Base-by-base conservation (phyloP, 2,329 filamentous ascomycete species). In the Monosporascus sp. region DNA sequence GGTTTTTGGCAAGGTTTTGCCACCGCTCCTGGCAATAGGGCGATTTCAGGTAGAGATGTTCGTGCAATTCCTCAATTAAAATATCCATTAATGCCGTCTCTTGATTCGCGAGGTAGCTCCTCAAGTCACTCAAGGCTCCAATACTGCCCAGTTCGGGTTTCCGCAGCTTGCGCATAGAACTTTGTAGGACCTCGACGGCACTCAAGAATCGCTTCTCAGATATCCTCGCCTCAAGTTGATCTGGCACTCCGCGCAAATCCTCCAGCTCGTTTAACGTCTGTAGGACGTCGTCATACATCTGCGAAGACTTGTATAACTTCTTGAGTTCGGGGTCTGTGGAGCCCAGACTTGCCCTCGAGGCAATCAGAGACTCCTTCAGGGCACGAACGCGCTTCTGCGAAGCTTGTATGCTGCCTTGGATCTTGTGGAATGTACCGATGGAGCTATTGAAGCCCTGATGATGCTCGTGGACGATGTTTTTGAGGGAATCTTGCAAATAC, bases 391-490 rank as follows among this genome's bases (percentile, higher is more conserved):
- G 85, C 64, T 86, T 86, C 71, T 99, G 94, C 17, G 91, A 96
- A 49, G 84, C 79, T 64, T 93, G 89, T 60, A 99, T 94, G 72
- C 91, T 96, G 50, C 86, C 85, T 71, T 99, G 94, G 57, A 99
- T 99, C 72, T 96, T 97, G 77, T 99, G 95, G 68, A 97, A 99
- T 20, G 93, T 97, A 70, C 93, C 94, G 59, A 99, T 97, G 49
- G 93, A 97, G 71, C 91, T 96, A 74, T 97, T 99, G 80, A 99
- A 99, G 47, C 94, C 95, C 71, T 99, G 94, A 67, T 99, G 93
- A 68, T 99, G 93, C 74, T 99, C 93, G 70, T 99, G 96, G 26
- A 99, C 94, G 63, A 99, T 96, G 36, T 86, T 85, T 71, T 96
- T 97, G 53, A 99, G 79, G 9, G 93, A 92, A 63, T 88, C 87